A percentile compares a stretch with the other conserved stretches of the same genome.
phyloP scores from a whole-genome alignment of 306 rosid species.

The Mimosa pudica region DNA sequence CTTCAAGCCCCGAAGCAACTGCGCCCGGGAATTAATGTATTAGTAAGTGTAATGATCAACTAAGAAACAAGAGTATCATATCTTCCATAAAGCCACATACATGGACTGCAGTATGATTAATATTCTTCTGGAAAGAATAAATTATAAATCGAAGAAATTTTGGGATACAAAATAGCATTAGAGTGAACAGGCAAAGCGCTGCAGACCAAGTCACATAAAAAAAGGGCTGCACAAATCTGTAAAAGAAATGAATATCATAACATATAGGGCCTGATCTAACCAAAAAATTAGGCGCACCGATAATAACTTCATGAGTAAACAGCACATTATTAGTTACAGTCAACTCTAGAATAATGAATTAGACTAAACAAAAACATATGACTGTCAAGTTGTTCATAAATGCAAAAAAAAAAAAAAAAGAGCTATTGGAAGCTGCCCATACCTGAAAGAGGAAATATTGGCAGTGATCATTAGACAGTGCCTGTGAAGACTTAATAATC shows the following conservation, averaged over 20 bases:
- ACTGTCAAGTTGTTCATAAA: slow-evolving; percentile 11
- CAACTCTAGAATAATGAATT: slow-evolving; percentile 26
- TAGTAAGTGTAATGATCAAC: slow-evolving; percentile 33
- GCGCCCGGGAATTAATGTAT: slow-evolving; percentile 38
- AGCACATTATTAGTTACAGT: neutral
- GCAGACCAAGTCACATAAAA: slow-evolving; percentile 11
- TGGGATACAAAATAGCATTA: slow-evolving; percentile 1
- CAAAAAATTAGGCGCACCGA: slow-evolving; percentile 1
- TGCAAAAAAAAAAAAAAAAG: neutral
- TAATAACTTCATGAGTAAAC: slow-evolving; percentile 23
- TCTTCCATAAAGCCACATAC: neutral
- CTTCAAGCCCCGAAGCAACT: slow-evolving; percentile 93
- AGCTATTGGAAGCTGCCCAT: slow-evolving; percentile 28
- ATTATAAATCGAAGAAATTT: slow-evolving; percentile 1
- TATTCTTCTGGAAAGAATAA: slow-evolving; percentile 5
- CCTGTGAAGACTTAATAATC: slow-evolving; percentile 84
- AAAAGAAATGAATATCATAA: neutral
- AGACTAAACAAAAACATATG: slow-evolving; percentile 1
- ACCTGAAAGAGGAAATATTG: slow-evolving; percentile 98
- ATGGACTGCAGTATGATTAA: slow-evolving; percentile 17
- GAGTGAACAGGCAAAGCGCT: slow-evolving; percentile 25
- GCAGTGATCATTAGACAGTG: slow-evolving; percentile 84
- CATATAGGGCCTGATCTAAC: slow-evolving; percentile 4
- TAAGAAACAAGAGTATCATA: slow-evolving; percentile 25
- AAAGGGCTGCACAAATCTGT: neutral